Base-by-base conservation (phyloP, 345 rosid species). In the Euphorbia peplus region DNA sequence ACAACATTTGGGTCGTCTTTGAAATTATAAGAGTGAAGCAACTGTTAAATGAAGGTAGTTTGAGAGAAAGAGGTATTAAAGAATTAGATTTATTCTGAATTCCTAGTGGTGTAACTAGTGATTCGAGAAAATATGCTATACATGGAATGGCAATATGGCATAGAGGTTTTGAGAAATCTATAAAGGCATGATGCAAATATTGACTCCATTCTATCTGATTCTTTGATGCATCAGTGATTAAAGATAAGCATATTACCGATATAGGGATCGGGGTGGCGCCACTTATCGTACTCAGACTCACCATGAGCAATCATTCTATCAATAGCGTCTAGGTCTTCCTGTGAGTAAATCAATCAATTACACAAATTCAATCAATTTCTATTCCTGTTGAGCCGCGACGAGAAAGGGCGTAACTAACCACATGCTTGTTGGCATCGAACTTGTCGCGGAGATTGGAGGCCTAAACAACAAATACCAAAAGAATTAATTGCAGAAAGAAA, bases 251-350 rank as follows among this genome's bases (percentile, higher is more conserved):
- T 0, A n/a, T 70, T 67, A 95, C 99, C 98, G 32, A 93, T 86
- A 52, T 93, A 93, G 72, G 98, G 98, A 82, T 95, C 96, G 73
- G 99, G 98, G 78, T 95, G 99, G 47, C 93, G 80, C 90, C 91
- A 91, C 80, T 91, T 95, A 64, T 90, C 70, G 63, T 91, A 73
- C 69, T 81, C 65, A 15, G 93, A 86, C 82, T 95, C 99, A 58
- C 85, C 99, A 44, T 79, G 76, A 52, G 70, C 95, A 73, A 90
- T 90, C 87, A 91, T 60, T 73, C 82, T 88, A 75, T 95, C 98
- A 41, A 91, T 87, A n/a, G 84, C 75, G 71, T 91, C 93, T 21
- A 83, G 81, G 81, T 90, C 96, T 59, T 82, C 92, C 98, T 95
- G 84, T 74, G 77, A 54, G 53, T 46, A 32, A n/a, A 59, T 51